These are phyloP conservation scores for Backusella tarrabulga DNA, from an alignment of 192 early-diverging fungal species.

Conservation along the genomic window DNA sequence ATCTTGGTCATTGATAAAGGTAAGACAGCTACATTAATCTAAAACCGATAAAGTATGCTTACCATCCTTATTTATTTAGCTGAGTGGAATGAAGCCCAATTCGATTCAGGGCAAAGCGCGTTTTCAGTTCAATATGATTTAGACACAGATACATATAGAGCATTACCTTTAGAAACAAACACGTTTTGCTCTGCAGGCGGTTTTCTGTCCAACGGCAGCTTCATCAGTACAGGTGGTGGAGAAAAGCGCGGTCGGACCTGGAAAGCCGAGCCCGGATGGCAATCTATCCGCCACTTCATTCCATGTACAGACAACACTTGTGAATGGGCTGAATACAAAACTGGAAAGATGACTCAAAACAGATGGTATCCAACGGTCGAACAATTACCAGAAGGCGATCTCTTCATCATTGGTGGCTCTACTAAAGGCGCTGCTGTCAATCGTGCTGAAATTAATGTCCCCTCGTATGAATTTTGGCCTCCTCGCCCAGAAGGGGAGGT, in stretches of 20 bases:
- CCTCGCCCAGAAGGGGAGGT: constrained; percentile 34
- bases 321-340: constrained; percentile 43
- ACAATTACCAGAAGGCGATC: constrained; percentile 46
- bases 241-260: constrained; percentile 39
- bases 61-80: constrained; percentile 17
- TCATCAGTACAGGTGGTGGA: constrained; percentile 54
- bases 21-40: neutral
- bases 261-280: constrained; percentile 37
- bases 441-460: constrained; percentile 43
- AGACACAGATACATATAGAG: constrained; percentile 39
- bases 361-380: constrained; percentile 45
- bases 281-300: constrained; percentile 44
- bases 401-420: constrained; percentile 56
- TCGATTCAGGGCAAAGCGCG: constrained; percentile 42
- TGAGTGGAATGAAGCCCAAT: constrained; percentile 48
- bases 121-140: constrained; percentile 50
- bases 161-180: constrained; percentile 49
- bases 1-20: constrained; percentile 55
- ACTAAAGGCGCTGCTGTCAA: constrained; percentile 46
- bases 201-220: constrained; percentile 52
- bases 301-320: constrained; percentile 48
- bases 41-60: neutral
- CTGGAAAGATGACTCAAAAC: constrained; percentile 22
- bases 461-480: constrained; percentile 41
- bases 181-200: constrained; percentile 59